A percentile compares a stretch with the other conserved stretches of the same genome.
These are phyloP conservation scores for Triticum monococcum DNA, from an alignment of 176 grass and related monocot genomes.

Conservation along the genomic window DNA sequence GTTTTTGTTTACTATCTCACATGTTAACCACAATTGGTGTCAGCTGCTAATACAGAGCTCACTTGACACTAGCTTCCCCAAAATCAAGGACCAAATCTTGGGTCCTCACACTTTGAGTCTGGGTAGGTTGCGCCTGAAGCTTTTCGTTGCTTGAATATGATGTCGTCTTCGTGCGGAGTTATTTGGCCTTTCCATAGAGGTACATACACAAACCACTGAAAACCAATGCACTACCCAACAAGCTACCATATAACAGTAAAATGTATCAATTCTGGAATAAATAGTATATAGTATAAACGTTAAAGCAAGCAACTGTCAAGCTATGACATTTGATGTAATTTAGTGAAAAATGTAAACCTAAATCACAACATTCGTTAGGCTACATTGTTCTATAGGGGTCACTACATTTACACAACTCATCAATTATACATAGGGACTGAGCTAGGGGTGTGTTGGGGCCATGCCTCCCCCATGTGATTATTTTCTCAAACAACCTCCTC, in stretches of 20 bases:
- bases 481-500: too few relatives aligned
- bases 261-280: not conserved
- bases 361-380: too few relatives aligned
- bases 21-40: not conserved
- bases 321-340: too few relatives aligned
- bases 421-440: too few relatives aligned
- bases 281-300: not conserved
- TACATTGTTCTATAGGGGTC: too few relatives aligned
- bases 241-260: not conserved
- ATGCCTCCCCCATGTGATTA: too few relatives aligned
- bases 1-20: too few relatives aligned
- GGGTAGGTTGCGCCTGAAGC: not conserved
- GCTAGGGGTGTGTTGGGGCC: too few relatives aligned
- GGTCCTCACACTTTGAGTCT: not conserved
- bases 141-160: not conserved
- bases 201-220: not conserved
- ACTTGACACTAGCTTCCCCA: not conserved
- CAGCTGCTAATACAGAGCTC: not conserved
- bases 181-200: conserved; percentile 16
- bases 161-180: not conserved
- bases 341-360: too few relatives aligned
- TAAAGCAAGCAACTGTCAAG: too few relatives aligned
- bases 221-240: not conserved
- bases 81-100: not conserved
- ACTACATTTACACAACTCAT: too few relatives aligned